Evolutionary conservation across 192 early-diverging fungal genomes (phyloP).

Genomic region (Bifiguratus adelaidae): DNA sequence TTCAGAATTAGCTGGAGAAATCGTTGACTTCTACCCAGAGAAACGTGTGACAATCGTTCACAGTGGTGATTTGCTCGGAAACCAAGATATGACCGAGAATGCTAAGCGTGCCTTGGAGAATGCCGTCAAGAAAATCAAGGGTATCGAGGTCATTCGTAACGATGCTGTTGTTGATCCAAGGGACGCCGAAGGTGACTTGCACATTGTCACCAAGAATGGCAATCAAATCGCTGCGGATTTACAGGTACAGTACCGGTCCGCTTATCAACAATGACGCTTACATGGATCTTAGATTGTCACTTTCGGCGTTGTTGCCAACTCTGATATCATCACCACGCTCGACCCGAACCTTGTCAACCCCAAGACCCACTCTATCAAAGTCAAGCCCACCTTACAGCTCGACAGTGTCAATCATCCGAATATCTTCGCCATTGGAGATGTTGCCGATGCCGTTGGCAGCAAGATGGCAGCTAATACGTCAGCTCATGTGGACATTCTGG

Average conservation of each 20-base stretch:
- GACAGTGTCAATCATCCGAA: constrained; percentile 35
- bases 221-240: constrained; percentile 29
- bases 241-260: constrained; percentile 17
- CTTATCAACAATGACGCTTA: neutral
- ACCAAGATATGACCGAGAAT: constrained; percentile 12
- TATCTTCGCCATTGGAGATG: constrained; percentile 27
- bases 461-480: constrained; percentile 16
- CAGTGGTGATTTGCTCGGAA: constrained; percentile 14
- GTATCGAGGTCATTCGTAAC: constrained; percentile 23
- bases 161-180: constrained; percentile 48
- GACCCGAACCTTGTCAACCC: constrained; percentile 42
- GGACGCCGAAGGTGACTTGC: constrained; percentile 46
- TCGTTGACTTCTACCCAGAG: constrained; percentile 22
- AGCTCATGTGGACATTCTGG: constrained; percentile 4
- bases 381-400: constrained; percentile 63
- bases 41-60: constrained; percentile 38
- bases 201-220: constrained; percentile 28
- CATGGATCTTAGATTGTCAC: constrained; percentile 43
- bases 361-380: constrained; percentile 44
- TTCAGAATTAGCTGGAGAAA: constrained; percentile 42
- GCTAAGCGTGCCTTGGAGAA: constrained; percentile 6
- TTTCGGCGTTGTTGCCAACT: constrained; percentile 67
- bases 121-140: constrained; percentile 33
- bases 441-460: constrained; percentile 16
- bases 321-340: constrained; percentile 38